These are phyloP conservation scores for Mimosa bimucronata DNA, from an alignment of 306 rosid genomes.

Conservation along the genomic window DNA sequence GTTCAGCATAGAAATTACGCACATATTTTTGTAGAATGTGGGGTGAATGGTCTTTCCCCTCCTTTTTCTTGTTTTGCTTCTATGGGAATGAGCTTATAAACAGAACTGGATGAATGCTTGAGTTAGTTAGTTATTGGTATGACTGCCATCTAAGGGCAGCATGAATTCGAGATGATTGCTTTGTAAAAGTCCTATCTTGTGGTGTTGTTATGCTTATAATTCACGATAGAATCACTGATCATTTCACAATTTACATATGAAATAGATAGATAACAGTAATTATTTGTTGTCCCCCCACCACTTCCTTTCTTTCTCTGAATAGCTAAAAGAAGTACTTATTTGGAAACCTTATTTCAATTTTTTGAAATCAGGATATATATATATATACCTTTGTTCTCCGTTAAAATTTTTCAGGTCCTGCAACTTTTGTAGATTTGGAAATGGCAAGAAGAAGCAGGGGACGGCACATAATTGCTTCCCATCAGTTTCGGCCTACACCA, in stretches of 20 bases:
- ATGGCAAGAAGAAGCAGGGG: conserved; percentile 95
- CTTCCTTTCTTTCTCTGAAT: conserved; percentile 10
- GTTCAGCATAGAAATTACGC: neutral
- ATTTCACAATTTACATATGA: neutral
- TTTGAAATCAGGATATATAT: conserved; percentile 18
- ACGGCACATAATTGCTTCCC: conserved; percentile 67
- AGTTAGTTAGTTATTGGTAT: neutral
- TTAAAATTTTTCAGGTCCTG: conserved; percentile 53
- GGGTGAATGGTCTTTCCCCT: neutral
- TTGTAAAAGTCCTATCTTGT: neutral
- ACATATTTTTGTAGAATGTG: neutral
- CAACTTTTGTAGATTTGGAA: conserved; percentile 28
- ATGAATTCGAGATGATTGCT: neutral
- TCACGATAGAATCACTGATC: neutral
- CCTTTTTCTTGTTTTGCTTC: neutral
- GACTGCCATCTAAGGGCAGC: neutral
- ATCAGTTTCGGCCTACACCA: conserved; percentile 67
- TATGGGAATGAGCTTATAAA: neutral
- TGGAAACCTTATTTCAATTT: neutral
- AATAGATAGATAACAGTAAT: neutral
- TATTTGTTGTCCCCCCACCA: neutral
- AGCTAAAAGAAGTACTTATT: neutral
- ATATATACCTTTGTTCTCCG: neutral
- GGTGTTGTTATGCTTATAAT: neutral
- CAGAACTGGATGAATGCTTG: neutral